Conservation (phyloP, 768 basidiomycete species). For the Imleria badia region DNA sequence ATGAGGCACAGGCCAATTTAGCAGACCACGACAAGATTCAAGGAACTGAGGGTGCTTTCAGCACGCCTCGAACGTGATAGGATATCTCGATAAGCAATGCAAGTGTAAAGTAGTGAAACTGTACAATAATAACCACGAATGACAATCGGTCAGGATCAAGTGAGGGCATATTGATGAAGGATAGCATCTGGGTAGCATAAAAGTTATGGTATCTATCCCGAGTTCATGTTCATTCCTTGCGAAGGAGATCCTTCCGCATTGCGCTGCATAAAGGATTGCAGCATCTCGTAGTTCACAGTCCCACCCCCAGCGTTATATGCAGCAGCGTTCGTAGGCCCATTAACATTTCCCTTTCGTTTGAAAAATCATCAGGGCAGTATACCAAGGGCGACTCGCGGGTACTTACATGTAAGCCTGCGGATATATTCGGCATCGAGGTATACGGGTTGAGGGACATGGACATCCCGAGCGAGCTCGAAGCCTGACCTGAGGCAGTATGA, state of each 20-base stretch:
- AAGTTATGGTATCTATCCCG: slow-evolving; percentile 10
- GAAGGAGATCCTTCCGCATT: slow-evolving; percentile 32
- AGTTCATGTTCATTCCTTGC: slow-evolving; percentile 19
- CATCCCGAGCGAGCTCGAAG: slow-evolving; percentile 16
- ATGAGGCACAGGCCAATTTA: slow-evolving; percentile 83
- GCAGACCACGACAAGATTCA: slow-evolving; percentile 87
- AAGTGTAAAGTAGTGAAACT: slow-evolving; percentile 10
- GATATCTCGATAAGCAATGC: slow-evolving; percentile 4
- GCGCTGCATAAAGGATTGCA: slow-evolving; percentile 48
- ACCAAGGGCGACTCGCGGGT: neutral
- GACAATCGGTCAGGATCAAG: neutral
- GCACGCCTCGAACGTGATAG: slow-evolving; percentile 39
- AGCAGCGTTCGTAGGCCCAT: slow-evolving; percentile 11
- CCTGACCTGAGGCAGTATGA: slow-evolving; percentile 11
- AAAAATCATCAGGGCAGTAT: neutral
- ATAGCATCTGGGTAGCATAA: neutral
- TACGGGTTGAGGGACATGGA: slow-evolving; percentile 8
- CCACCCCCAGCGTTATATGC: slow-evolving; percentile 25
- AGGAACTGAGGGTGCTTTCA: slow-evolving; percentile 66
- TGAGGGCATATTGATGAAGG: neutral
- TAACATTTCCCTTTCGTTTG: slow-evolving; percentile 13
- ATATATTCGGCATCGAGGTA: slow-evolving; percentile 5
- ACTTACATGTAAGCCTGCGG: slow-evolving; percentile 22
- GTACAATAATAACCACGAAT: neutral
- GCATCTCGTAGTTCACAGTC: slow-evolving; percentile 39